Base-by-base conservation (phyloP, 805 yeast genomes). In the Cyberlindnera mrakii region DNA sequence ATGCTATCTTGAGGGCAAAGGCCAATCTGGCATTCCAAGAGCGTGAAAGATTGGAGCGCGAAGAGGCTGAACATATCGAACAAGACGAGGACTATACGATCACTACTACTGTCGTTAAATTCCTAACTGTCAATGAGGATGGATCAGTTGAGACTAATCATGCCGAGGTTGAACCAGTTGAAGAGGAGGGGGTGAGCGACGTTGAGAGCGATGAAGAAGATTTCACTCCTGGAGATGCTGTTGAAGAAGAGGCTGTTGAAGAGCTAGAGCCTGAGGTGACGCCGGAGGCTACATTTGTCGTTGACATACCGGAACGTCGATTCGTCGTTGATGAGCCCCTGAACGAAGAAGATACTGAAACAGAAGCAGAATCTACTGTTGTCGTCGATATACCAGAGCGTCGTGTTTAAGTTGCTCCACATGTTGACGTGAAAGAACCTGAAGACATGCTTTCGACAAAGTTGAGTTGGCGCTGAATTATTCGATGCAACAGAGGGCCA, bases 11-110 rank as follows among this genome's bases (percentile, higher is more conserved):
- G 44, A 70, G 82, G 57, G 77, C 83, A 8, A 70, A 74, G 54
- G 81, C 81, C 16, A 78, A 78, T 51, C 41, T 78, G 34, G 75
- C 72, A 29, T 78, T 78, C 58, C 83, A 78, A 55, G 56, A 58
- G 30, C 72, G 82, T 49, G 82, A 78, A 54, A 66, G 62, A 38
- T 61, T 54, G 30, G 79, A 70, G 53, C 58, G 57, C 33, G 52
- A 49, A 15, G 52, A 48, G 14, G 50, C 35, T 7, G 44, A 51
- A 37, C 49, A 51, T 6, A 47, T 44, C 20, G 49, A 43, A 23
- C 44, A 35, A 10, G 37, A 42, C 40, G 44, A 41, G 39, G 50
- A 41, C 14, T 18, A 15, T 40, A 51, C 48, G 31, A 34, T 43
- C 30, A 56, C 53, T 10, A 41, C 30, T 5, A 49, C 53, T n/a